A percentile compares a stretch with the other conserved stretches of the same genome.
Conservation (phyloP, 208 protist genomes). For the Balamuthia mandrillaris region DNA sequence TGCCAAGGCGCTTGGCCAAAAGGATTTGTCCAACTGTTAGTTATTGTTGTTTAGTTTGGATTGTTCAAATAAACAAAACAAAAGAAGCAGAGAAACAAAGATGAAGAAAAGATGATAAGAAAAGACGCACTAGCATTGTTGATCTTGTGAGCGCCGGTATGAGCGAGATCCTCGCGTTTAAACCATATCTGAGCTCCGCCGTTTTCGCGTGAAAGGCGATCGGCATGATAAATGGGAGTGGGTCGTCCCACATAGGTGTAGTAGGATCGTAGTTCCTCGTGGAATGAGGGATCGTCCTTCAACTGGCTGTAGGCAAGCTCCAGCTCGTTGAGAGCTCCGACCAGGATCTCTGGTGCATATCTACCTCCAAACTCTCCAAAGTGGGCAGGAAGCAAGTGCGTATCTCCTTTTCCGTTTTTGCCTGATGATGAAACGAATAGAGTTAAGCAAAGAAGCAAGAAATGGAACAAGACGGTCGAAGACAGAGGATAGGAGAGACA, state of each 20-base stretch:
- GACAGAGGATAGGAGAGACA: too few relatives aligned
- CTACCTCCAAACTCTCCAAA: conserved; percentile 66
- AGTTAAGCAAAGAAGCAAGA: not conserved
- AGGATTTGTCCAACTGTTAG: conserved; percentile 59
- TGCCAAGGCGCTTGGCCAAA: conserved; percentile 74
- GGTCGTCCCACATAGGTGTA: conserved; percentile 66
- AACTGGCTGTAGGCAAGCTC: conserved; percentile 45
- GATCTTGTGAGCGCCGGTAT: conserved; percentile 85
- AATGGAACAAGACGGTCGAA: not conserved
- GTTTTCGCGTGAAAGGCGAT: conserved; percentile 56
- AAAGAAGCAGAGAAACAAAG: not conserved
- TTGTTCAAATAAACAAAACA: not conserved
- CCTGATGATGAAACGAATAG: too few relatives aligned
- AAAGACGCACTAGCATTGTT: conserved; percentile 72
- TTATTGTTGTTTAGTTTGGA: not conserved
- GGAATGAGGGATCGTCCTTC: conserved; percentile 63
- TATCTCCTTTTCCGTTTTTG: not conserved
- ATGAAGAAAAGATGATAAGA: not conserved
- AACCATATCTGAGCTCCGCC: conserved; percentile 78
- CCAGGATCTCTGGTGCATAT: conserved; percentile 66
- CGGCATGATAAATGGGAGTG: conserved; percentile 63
- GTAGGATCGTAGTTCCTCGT: conserved; percentile 54
- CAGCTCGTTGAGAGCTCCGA: conserved; percentile 65
- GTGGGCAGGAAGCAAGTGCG: not conserved
- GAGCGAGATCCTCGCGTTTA: conserved; percentile 78